These are phyloP conservation scores for Trametes cubensis DNA, from an alignment of 768 basidiomycete genomes.

Conservation along the genomic window DNA sequence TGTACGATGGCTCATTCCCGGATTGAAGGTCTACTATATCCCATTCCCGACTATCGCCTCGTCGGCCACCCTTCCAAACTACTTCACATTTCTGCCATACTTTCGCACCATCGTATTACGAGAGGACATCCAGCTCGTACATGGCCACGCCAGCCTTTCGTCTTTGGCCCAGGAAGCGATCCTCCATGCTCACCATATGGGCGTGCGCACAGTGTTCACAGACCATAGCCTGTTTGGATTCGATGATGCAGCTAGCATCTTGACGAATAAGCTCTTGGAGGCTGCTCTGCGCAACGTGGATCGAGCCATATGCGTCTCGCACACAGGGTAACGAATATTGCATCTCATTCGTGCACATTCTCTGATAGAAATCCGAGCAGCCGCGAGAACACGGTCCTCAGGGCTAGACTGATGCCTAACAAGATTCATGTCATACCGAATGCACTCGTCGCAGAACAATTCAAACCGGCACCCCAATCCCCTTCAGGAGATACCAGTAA, in stretches of 20 bases:
- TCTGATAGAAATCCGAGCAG: constrained; percentile 44
- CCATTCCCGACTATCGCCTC: constrained; percentile 89
- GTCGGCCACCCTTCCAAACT: constrained; percentile 92
- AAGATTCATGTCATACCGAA: constrained; percentile 94
- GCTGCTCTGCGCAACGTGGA: constrained; percentile 89
- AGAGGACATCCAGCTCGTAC: constrained; percentile 85
- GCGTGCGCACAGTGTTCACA: constrained; percentile 90
- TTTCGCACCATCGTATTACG: constrained; percentile 85
- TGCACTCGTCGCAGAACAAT: constrained; percentile 84
- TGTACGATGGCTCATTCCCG: constrained; percentile 84
- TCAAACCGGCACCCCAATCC: constrained; percentile 55
- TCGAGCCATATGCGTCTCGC: constrained; percentile 93
- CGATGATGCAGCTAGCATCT: constrained; percentile 93
- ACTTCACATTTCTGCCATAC: constrained; percentile 90
- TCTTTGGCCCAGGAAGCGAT: constrained; percentile 92
- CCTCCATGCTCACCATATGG: constrained; percentile 84
- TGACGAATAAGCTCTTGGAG: constrained; percentile 94
- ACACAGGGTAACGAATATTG: constrained; percentile 74
- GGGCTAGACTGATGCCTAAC: constrained; percentile 68
- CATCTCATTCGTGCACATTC: background rate
- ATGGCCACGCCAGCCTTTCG: constrained; percentile 90
- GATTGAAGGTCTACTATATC: constrained; percentile 92
- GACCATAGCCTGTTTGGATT: constrained; percentile 98
- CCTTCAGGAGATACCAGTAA: constrained; percentile 22
- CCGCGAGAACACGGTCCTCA: constrained; percentile 95